Base-by-base conservation (phyloP, 345 rosid genomes). In the Linum lewisii region DNA sequence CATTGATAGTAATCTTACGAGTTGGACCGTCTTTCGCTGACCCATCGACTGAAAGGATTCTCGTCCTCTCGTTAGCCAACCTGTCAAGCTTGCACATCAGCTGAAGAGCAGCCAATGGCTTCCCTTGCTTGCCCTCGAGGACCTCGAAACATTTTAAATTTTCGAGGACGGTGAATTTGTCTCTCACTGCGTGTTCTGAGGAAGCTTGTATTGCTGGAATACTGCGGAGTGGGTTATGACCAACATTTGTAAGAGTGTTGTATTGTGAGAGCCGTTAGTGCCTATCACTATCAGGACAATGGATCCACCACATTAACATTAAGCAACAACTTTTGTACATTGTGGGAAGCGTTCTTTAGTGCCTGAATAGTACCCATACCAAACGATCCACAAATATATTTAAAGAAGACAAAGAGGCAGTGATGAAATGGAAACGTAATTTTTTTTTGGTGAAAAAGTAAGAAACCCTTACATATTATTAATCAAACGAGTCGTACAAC, bases 21-120 rank as follows among this genome's bases (percentile, higher is more conserved):
- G 84, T 65, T 88, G 98, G 71, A 92, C 72, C 70, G 93, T 77
- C 73, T 88, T 92, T 53, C 88, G 75, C 63, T 88, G 96, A 4
- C 98, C 98, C 95, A 92, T 92, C 4, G 93, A 92, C 42, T n/a
- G n/a, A n/a, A n/a, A 83, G 73, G 93, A 88, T 78, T 51, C 89
- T 83, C 0, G 95, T 76, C 71, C 83, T 88, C 14, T 88, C 95
- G 19, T 82, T 88, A 8, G 80, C 89, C 59, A 92, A 56, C 57
- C 90, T 75, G 37, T 90, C 88, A 21, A 88, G 83, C 23, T n/a
- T n/a, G n/a, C 98, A 97, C 97, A 92, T 86, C 24, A 88, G 76
- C 80, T 88, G 82, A 63, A 88, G 60, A 24, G 93, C 97, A 1
- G 87, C 93, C 72, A 80, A 32, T 4, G 98, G 76, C 60, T 79